Percentiles rank a stretch among this genome's conserved stretches.
Evolutionary conservation across 2,329 filamentous ascomycete genomes (phyloP).

Genomic region (Thelonectria discophora): DNA sequence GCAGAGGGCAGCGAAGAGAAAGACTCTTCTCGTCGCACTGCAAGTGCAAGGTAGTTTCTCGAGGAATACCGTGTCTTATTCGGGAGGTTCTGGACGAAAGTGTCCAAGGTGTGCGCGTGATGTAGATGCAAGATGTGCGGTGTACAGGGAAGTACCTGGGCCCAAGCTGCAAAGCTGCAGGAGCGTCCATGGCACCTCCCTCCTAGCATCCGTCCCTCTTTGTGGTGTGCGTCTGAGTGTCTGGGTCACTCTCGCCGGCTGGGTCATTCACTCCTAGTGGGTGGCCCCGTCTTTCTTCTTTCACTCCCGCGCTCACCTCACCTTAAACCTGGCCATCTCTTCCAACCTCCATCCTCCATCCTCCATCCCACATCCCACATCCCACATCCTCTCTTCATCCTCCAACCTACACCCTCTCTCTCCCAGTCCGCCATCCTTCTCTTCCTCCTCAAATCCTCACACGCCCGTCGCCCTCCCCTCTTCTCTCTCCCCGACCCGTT

Average conservation of each 20-base stretch:
- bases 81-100: too few species aligned
- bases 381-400: constrained; percentile 27
- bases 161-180: neutral
- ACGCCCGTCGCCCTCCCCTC: constrained; percentile 31
- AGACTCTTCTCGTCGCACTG: too few species aligned
- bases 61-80: too few species aligned
- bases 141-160: constrained; percentile 14
- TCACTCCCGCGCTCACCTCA: constrained; percentile 32
- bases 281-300: constrained; percentile 28
- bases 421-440: constrained; percentile 28
- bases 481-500: constrained; percentile 34
- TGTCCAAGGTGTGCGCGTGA: neutral
- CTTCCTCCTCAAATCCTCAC: constrained; percentile 26
- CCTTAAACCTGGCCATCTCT: constrained; percentile 43
- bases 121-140: constrained; percentile 4
- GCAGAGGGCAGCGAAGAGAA: too few species aligned
- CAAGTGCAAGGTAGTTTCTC: neutral
- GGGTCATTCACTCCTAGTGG: constrained; percentile 16
- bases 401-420: too few species aligned
- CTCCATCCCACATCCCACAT: constrained; percentile 27
- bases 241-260: constrained; percentile 24
- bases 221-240: neutral
- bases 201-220: constrained; percentile 29
- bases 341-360: constrained; percentile 40
- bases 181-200: constrained; percentile 18